Conservation (phyloP, 164 flowering plant species). For the Dillenia turbinata region DNA sequence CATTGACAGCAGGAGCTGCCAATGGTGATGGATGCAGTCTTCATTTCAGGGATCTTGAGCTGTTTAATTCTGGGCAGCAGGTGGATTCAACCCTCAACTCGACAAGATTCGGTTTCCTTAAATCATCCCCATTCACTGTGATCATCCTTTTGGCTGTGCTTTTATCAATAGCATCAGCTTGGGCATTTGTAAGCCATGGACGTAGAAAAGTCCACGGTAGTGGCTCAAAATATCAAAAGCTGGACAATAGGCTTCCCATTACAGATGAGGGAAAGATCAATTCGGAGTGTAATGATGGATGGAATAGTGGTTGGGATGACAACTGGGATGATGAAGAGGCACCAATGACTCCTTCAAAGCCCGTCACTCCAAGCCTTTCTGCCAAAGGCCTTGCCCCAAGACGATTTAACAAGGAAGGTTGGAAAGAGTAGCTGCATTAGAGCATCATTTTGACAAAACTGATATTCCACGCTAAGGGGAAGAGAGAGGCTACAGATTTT, state of each 20-base stretch:
- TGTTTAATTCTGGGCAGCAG: constrained; percentile 18
- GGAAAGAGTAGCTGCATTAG: constrained; percentile 47
- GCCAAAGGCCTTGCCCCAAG: constrained; percentile 65
- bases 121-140: constrained; percentile 12
- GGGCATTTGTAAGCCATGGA: constrained; percentile 27
- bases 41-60: constrained; percentile 37
- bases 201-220: constrained; percentile 15
- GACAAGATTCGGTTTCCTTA: constrained; percentile 12
- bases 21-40: constrained; percentile 39
- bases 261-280: constrained; percentile 27
- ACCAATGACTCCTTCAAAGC: constrained; percentile 53
- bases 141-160: constrained; percentile 28
- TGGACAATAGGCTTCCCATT: constrained; percentile 59
- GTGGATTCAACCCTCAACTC: constrained; percentile 10
- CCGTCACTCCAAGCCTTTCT: constrained; percentile 57
- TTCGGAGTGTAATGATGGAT: constrained; percentile 36
- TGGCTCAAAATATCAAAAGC: constrained; percentile 46
- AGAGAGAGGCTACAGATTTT: no score
- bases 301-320: constrained; percentile 79
- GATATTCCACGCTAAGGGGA: no score
- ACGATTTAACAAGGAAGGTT: constrained; percentile 48
- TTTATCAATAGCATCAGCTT: constrained; percentile 27
- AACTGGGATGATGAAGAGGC: constrained; percentile 83
- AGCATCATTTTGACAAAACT: no score
- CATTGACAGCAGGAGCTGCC: constrained; percentile 26